These are phyloP conservation scores for Mycena olivaceomarginata DNA, from an alignment of 768 basidiomycete genomes.

Conservation along the genomic window DNA sequence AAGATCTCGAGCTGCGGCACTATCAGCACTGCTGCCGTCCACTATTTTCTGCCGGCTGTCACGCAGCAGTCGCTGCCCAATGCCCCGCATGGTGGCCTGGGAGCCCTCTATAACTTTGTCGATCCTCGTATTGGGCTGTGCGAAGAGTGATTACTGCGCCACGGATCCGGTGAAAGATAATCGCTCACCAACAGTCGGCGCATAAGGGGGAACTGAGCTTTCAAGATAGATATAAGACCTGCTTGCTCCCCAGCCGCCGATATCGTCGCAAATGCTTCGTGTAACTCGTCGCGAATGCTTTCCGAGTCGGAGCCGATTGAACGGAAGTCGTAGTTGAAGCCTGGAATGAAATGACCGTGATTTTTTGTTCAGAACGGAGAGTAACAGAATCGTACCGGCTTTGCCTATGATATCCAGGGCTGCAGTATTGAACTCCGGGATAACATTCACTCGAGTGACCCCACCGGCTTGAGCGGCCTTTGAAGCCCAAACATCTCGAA, in stretches of 20 bases:
- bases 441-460: constrained; percentile 61
- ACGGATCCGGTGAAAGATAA: neutral
- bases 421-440: constrained; percentile 69
- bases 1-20: constrained; percentile 28
- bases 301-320: constrained; percentile 23
- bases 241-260: neutral
- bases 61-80: neutral
- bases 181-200: too few species aligned
- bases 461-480: constrained; percentile 44
- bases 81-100: constrained; percentile 16
- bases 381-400: constrained; percentile 57
- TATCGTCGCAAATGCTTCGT: constrained; percentile 10
- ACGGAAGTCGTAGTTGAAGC: constrained; percentile 42
- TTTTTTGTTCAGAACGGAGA: constrained; percentile 51
- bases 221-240: neutral
- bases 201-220: neutral
- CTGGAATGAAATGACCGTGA: constrained; percentile 40
- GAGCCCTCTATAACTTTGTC: constrained; percentile 1
- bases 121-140: constrained; percentile 7
- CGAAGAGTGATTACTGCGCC: neutral
- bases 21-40: neutral
- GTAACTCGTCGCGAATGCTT: constrained; percentile 8
- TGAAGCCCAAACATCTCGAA: constrained; percentile 57
- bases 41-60: constrained; percentile 19
- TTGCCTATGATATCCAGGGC: constrained; percentile 79